phyloP scores from a whole-genome alignment of 2,329 filamentous ascomycete genomes.

The Metarhizium guizhouense region DNA sequence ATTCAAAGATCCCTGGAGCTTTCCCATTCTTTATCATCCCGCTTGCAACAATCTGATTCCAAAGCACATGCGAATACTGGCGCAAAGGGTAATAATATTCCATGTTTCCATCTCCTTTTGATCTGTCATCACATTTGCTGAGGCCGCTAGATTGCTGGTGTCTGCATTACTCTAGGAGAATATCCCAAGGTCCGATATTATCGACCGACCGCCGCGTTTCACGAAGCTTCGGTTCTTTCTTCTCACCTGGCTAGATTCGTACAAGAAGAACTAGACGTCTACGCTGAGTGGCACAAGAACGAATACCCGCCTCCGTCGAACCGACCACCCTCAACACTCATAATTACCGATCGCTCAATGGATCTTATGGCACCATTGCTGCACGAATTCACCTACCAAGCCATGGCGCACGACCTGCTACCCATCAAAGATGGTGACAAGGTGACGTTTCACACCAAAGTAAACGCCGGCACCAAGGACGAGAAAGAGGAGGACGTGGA shows the following conservation, averaged over 20 bases:
- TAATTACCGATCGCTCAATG: slow-evolving; percentile 89
- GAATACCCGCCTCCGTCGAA: slow-evolving; percentile 75
- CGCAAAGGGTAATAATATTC: slow-evolving; percentile 66
- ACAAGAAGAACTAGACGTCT: slow-evolving; percentile 83
- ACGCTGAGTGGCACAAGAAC: slow-evolving; percentile 66
- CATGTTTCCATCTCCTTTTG: not conserved
- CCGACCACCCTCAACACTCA: slow-evolving; percentile 70
- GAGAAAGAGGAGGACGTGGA: slow-evolving; percentile 85
- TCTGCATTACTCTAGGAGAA: slow-evolving; percentile 89
- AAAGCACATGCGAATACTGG: slow-evolving; percentile 72
- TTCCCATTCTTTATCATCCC: slow-evolving; percentile 85
- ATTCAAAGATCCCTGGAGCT: slow-evolving; percentile 92
- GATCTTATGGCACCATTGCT: slow-evolving; percentile 80
- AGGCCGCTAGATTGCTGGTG: slow-evolving; percentile 33
- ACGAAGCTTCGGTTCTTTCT: slow-evolving; percentile 83
- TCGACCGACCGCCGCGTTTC: slow-evolving; percentile 60
- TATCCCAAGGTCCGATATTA: slow-evolving; percentile 92
- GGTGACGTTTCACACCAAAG: slow-evolving; percentile 69
- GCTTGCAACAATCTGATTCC: slow-evolving; percentile 77
- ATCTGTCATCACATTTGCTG: not conserved
- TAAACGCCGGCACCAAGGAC: slow-evolving; percentile 64
- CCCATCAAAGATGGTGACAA: slow-evolving; percentile 85
- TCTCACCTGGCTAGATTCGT: slow-evolving; percentile 84
- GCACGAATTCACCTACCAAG: slow-evolving; percentile 97
- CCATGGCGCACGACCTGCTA: slow-evolving; percentile 91